Evolutionary conservation across 2,329 filamentous ascomycete genomes (phyloP), one percentile per base, ranked within the genome.

Genomic region (Penicillium sp.): DNA sequence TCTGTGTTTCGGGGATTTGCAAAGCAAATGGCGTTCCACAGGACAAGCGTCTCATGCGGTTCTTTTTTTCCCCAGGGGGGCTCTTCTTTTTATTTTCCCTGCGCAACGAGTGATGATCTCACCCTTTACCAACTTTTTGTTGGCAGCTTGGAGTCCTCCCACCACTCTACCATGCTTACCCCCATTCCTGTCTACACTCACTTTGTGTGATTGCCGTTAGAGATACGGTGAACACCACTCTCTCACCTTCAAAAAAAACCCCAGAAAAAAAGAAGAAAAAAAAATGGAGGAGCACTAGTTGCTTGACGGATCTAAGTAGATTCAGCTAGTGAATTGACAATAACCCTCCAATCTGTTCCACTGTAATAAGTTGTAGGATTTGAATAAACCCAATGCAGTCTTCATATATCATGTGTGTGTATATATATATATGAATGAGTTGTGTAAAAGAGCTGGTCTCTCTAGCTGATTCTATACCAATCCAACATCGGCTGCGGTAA

Each of bases 291-390:
- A 68, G 64, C 60, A 61, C 60, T 63, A 51, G 67, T 61, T 66
- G 58, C 41, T 56, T 44, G 43, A 57, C 43, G 23, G 36, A 50
- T 47, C 50, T 42, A 48, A 43, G 23, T 56, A 58, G 50, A 49
- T 52, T 44, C 65, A 68, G 65, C 63, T 68, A 65, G 64, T 60
- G 64, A 69, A 71, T 66, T 71, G 67, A 64, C 62, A 71, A 68
- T 44, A 33, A 66, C 63, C 68, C 68, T 70, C 65, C 56, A 55
- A 59, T 56, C 13, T 25, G 5, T 38, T 57, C 25, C 13, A 33
- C 13, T 49, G 31, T 35, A n/a, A 12, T 25, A 13, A 25, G 21
- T 25, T 25, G 45, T 35, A 35, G 15, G 15, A 29, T 44, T 44
- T 12, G 42, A 29, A 29, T 12, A 7, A n/a, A 23, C 13, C 17